Base-by-base conservation (phyloP, 73 alveolate species). In the Blepharisma japonicum region DNA sequence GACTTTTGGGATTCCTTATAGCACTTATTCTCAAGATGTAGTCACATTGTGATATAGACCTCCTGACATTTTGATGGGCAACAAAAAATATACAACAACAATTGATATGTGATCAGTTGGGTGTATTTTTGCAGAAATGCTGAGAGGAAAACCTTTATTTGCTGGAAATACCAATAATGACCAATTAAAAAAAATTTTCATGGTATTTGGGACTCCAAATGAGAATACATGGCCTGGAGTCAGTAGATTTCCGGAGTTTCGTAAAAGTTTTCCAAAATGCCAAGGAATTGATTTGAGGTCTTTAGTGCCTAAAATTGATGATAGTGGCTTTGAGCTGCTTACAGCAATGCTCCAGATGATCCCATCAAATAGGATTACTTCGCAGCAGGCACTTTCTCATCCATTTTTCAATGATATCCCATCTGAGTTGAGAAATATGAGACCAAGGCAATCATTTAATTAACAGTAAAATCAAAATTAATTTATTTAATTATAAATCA, bases 71-170 rank as follows among this genome's bases (percentile, higher is more conserved):
- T 94, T 96, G 70, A 89, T 96, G 42, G 98, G 98, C 7, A 85
- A 90, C 61, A 87, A 92, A 38, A 77, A 50, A 7, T 94, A 96
- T 78, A 91, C 96, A 42, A 88, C 90, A 42, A 91, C 96, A n/a
- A 94, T 94, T 27, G 99, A 96, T 88, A 96, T 96, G 95, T 96
- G 99, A 98, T 87, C 97, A 55, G 85, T 96, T 61, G 99, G 95
- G 27, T 96, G 99, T 86, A 88, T 96, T 7, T 88, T 96, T 6
- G 84, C 92, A 70, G 99, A 96, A 84, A 78, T 96, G 55, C 76
- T 85, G 45, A 80, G 90, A 0, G 99, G 99, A 53, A 71, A 80
- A 46, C 98, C 98, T 23, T 45, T 93, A 14, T 93, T 93, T 78
- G 94, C 97, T 45, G 98, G 98, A 49, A 96, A 91, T 45, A 86